Base-by-base conservation (phyloP, 2,329 filamentous ascomycete species). In the Aaosphaeria arxii region DNA sequence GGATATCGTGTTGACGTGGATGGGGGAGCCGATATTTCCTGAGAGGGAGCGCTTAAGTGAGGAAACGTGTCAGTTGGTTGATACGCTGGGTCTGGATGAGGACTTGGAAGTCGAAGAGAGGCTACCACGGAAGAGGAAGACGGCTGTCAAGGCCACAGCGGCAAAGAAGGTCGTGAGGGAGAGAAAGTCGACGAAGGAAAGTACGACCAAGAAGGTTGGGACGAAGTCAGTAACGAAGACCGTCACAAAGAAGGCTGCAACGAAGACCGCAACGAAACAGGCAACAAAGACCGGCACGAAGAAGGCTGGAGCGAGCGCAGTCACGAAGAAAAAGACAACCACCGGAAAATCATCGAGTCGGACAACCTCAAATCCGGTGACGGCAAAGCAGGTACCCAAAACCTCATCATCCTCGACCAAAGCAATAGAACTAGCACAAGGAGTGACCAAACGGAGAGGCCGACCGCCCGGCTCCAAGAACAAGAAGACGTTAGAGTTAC, bases 1-100 rank as follows among this genome's bases (percentile, higher is more conserved):
- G 41, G 68, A 71, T 41, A 63, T 71, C 7, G 63, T 64, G 30
- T 47, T 71, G 40, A 71, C 66, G 11, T 70, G 67, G 68, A 60
- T 69, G 58, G 68, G 68, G 1, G 57, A 56, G 6, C 66, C 66
- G 0, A 66, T 70, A 6, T 69, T 63, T 13, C 54, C 64, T 0
- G 58, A 61, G n/a, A 47, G 59, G n/a, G 45, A 58, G 3, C 43
- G 41, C 2, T 45, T 67, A 32, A 59, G 61, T 42, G 45, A 52
- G 17, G 56, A 62, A 31, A 69, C 64, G 2, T 42, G 59, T 13
- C 31, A 46, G n/a, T 41, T 58, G 43, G 52, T 51, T n/a, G 48
- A 38, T 11, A 40, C 39, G 11, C 24, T 30, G 9, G 17, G 17
- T 31, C 7, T 30, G 7, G 41, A 40, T 24, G 46, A 40, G 35